A percentile compares a stretch with the other conserved stretches of the same genome.
Evolutionary conservation across 176 grass and related monocot genomes (phyloP).

Genomic region (Eleusine indica): DNA sequence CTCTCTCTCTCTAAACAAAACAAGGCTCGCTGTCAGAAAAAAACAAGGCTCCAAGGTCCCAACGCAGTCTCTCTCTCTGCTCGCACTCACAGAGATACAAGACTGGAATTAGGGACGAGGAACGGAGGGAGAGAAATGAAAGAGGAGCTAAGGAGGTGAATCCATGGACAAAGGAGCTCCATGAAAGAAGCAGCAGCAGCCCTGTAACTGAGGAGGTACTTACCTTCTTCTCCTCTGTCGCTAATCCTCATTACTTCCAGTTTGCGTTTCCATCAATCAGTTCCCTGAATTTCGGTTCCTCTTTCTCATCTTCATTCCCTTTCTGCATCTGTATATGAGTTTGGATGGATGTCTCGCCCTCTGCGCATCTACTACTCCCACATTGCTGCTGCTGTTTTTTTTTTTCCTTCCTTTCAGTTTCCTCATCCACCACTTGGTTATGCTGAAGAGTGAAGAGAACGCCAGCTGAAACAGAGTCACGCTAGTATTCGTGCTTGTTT

Average conservation of each 20-base stretch:
- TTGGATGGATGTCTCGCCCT: not conserved
- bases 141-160: not conserved
- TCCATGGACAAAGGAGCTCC: conserved; percentile 11
- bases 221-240: not conserved
- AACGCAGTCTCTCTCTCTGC: not conserved
- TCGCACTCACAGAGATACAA: not conserved
- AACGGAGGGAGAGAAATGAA: not conserved
- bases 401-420: not conserved
- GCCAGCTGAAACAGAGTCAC: not conserved
- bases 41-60: too few species aligned
- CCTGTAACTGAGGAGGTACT: not conserved
- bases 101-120: not conserved
- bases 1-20: not conserved
- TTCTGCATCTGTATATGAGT: not conserved
- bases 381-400: not conserved
- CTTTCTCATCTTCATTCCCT: not conserved
- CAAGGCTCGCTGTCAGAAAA: too few species aligned
- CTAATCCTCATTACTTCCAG: not conserved
- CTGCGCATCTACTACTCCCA: not conserved
- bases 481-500: too few species aligned
- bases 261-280: not conserved
- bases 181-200: not conserved
- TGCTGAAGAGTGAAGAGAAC: not conserved
- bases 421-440: not conserved
- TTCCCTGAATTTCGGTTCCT: not conserved